A percentile compares a stretch with the other conserved stretches of the same genome.
These are phyloP conservation scores for Stachybotrys chlorohalonatus DNA, from an alignment of 2,329 filamentous ascomycete species.

Conservation along the genomic window DNA sequence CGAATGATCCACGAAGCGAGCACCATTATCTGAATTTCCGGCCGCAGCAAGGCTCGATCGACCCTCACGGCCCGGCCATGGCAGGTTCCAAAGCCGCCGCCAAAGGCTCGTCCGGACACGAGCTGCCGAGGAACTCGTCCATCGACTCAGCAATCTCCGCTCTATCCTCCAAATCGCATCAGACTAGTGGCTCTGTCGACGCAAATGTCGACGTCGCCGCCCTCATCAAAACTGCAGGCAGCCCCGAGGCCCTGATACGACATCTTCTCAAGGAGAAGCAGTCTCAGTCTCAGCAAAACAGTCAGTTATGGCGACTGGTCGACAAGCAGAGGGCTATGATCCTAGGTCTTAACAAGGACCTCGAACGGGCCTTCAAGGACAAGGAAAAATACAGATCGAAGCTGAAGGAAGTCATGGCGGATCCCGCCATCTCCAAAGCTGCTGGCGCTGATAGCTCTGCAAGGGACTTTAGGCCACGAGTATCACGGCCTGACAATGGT, in stretches of 20 bases:
- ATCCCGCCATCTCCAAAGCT: conserved; percentile 21
- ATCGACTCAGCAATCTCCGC: conserved; percentile 90
- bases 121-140: conserved; percentile 64
- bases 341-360: conserved; percentile 83
- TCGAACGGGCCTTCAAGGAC: conserved; percentile 84
- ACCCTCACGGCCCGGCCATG: conserved; percentile 33
- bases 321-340: conserved; percentile 96
- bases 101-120: conserved; percentile 29
- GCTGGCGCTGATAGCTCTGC: conserved; percentile 11
- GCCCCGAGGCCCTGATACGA: conserved; percentile 78
- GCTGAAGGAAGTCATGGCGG: conserved; percentile 62
- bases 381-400: conserved; percentile 92
- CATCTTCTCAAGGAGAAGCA: conserved; percentile 88
- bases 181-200: conserved; percentile 48
- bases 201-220: conserved; percentile 62
- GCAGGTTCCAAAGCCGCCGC: conserved; percentile 33
- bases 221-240: conserved; percentile 77
- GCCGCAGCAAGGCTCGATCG: conserved; percentile 29
- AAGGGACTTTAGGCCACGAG: background rate
- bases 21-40: conserved; percentile 34
- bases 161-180: conserved; percentile 52
- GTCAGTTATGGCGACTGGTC: conserved; percentile 88
- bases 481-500: background rate
- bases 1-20: conserved; percentile 42
- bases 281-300: conserved; percentile 78